Evolutionary conservation across 2,329 filamentous ascomycete species (phyloP).

Genomic region (Zymoseptoria pseudotritici): DNA sequence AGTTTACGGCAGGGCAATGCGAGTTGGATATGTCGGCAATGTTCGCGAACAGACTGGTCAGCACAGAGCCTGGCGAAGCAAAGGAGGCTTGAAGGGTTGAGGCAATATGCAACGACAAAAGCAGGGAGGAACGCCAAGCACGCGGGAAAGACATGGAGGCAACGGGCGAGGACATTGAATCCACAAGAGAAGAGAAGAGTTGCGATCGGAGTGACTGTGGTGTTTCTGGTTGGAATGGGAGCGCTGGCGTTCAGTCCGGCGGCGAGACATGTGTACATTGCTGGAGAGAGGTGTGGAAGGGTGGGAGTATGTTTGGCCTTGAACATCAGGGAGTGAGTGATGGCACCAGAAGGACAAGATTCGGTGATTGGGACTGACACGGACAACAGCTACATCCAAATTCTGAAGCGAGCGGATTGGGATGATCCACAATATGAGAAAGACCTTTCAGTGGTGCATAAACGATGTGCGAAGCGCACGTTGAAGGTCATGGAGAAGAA

Average conservation of each 20-base stretch:
- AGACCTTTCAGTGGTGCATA: slow-evolving; percentile 76
- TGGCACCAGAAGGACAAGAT: neutral
- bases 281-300: slow-evolving; percentile 67
- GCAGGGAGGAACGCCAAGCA: neutral
- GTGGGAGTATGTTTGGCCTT: slow-evolving; percentile 68
- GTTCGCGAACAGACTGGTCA: slow-evolving; percentile 6
- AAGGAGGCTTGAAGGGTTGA: neutral
- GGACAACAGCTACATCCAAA: slow-evolving; percentile 68
- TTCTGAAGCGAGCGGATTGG: slow-evolving; percentile 61
- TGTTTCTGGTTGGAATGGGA: slow-evolving; percentile 30
- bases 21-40: slow-evolving; percentile 20
- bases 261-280: slow-evolving; percentile 67
- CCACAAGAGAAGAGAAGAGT: slow-evolving; percentile 21
- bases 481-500: slow-evolving; percentile 86
- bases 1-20: neutral
- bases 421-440: slow-evolving; percentile 55
- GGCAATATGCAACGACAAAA: neutral
- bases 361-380: slow-evolving; percentile 1
- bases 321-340: slow-evolving; percentile 74
- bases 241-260: slow-evolving; percentile 53
- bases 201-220: slow-evolving; percentile 23
- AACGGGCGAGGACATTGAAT: slow-evolving; percentile 16
- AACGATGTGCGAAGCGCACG: slow-evolving; percentile 84
- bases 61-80: neutral
- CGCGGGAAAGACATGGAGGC: slow-evolving; percentile 23